Evolutionary conservation across 805 yeast species (phyloP).

Genomic region (Kuraishia floccosa): DNA sequence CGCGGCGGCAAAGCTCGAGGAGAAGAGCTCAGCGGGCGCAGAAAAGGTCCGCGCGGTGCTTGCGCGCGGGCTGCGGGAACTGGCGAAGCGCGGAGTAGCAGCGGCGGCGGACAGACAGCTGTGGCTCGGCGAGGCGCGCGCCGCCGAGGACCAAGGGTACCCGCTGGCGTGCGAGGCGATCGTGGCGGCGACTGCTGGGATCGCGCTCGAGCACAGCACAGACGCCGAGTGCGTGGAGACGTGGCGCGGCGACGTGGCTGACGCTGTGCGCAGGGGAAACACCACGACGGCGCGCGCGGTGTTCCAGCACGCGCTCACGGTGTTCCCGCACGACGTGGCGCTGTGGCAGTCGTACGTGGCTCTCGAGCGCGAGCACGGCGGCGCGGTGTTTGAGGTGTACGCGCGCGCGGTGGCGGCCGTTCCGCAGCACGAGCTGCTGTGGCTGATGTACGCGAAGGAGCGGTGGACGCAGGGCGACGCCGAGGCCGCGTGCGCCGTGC

Average conservation of each 20-base stretch:
- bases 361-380: not conserved
- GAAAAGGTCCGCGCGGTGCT: conserved; percentile 35
- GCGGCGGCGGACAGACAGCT: not conserved
- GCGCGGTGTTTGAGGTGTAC: conserved; percentile 27
- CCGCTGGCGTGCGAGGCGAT: too few relatives aligned
- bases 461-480: conserved; percentile 41
- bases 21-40: conserved; percentile 28
- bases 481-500: conserved; percentile 38
- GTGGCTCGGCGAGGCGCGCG: conserved; percentile 15
- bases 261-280: conserved; percentile 11
- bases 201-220: too few relatives aligned
- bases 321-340: conserved; percentile 31
- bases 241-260: conserved; percentile 27
- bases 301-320: conserved; percentile 31
- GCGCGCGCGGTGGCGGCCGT: conserved; percentile 39
- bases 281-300: conserved; percentile 32
- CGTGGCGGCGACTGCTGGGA: too few relatives aligned
- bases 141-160: conserved; percentile 12
- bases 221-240: too few relatives aligned
- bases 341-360: conserved; percentile 26
- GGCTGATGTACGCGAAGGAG: conserved; percentile 67
- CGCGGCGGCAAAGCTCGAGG: conserved; percentile 60
- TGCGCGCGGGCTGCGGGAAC: conserved; percentile 32
- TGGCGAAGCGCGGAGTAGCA: conserved; percentile 15
- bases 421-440: conserved; percentile 38